phyloP scores from a whole-genome alignment of 2,329 filamentous ascomycete species.

The Grosmannia penicillata region DNA sequence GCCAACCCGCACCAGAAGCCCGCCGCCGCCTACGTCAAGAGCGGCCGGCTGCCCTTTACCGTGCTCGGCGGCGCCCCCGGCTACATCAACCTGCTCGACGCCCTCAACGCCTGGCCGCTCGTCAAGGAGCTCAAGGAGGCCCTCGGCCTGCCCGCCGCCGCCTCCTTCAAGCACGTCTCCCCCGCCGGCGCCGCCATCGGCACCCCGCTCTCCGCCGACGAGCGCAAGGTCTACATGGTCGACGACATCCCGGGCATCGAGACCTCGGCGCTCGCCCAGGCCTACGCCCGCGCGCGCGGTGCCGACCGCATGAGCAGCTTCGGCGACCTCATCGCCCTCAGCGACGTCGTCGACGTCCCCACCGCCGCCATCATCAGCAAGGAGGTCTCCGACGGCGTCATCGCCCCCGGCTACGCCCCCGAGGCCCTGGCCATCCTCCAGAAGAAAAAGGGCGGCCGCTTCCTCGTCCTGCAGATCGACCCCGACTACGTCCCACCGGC shows the following conservation, averaged over 20 bases:
- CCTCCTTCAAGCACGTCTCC: slow-evolving; percentile 98
- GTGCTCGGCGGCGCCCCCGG: slow-evolving; percentile 79
- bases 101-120: slow-evolving; percentile 89
- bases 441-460: slow-evolving; percentile 98
- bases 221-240: slow-evolving; percentile 97
- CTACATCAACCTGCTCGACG: slow-evolving; percentile 95
- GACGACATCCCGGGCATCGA: slow-evolving; percentile 87
- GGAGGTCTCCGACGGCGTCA: slow-evolving; percentile 93
- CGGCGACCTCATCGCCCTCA: slow-evolving; percentile 88
- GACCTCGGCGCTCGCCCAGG: slow-evolving; percentile 73
- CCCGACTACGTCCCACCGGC: slow-evolving; percentile 67
- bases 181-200: slow-evolving; percentile 92
- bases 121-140: slow-evolving; percentile 92
- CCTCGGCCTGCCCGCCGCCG: slow-evolving; percentile 75
- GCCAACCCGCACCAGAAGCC: slow-evolving; percentile 98
- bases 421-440: slow-evolving; percentile 81
- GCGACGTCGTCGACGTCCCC: slow-evolving; percentile 75
- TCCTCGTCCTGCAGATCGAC: slow-evolving; percentile 92
- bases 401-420: slow-evolving; percentile 73
- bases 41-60: slow-evolving; percentile 79
- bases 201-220: slow-evolving; percentile 67
- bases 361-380: slow-evolving; percentile 97
- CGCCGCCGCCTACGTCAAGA: slow-evolving; percentile 65
- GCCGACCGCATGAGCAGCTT: slow-evolving; percentile 99
- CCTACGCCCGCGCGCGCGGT: slow-evolving; percentile 87